A percentile compares a stretch with the other conserved stretches of the same genome.
Conservation (phyloP, 1,284 basidiomycete genomes). For the Coriolopsis trogii region DNA sequence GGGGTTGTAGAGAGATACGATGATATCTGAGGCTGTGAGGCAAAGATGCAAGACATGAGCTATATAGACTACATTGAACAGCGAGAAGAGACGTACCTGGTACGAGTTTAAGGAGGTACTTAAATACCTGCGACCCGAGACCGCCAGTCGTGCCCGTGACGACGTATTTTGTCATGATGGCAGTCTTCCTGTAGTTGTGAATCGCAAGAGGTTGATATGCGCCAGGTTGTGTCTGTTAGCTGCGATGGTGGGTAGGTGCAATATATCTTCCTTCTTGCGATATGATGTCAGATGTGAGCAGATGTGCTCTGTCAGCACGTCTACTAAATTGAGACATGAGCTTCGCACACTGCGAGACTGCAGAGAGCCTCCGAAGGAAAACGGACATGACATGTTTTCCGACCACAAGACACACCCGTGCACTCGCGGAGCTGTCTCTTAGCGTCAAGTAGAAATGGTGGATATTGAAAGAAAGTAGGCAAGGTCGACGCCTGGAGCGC, state of each 20-base stretch:
- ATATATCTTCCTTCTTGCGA: not conserved
- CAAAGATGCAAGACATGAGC: not conserved
- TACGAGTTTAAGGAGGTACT: conserved; percentile 36
- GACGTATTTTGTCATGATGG: conserved; percentile 32
- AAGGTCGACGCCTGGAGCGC: no score
- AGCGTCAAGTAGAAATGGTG: no score
- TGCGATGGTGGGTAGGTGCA: not conserved
- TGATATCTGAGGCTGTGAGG: conserved; percentile 33
- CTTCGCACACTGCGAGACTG: not conserved
- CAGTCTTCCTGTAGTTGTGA: not conserved
- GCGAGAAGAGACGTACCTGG: conserved; percentile 23
- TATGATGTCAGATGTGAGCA: conserved; percentile 9
- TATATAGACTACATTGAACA: not conserved
- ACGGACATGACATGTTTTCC: no score
- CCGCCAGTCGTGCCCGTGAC: conserved; percentile 42
- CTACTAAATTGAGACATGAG: not conserved
- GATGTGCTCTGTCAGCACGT: conserved; percentile 2
- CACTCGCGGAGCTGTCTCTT: no score
- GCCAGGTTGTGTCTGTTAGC: not conserved
- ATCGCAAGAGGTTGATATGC: not conserved
- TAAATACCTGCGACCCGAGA: conserved; percentile 40
- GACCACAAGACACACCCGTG: no score
- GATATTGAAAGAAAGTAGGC: no score
- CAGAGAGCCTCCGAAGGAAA: no score
- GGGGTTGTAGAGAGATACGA: conserved; percentile 39